Evolutionary conservation across 2,329 filamentous ascomycete species (phyloP), one percentile per base, ranked within the genome.

Genomic region (Pseudopithomyces maydicus): DNA sequence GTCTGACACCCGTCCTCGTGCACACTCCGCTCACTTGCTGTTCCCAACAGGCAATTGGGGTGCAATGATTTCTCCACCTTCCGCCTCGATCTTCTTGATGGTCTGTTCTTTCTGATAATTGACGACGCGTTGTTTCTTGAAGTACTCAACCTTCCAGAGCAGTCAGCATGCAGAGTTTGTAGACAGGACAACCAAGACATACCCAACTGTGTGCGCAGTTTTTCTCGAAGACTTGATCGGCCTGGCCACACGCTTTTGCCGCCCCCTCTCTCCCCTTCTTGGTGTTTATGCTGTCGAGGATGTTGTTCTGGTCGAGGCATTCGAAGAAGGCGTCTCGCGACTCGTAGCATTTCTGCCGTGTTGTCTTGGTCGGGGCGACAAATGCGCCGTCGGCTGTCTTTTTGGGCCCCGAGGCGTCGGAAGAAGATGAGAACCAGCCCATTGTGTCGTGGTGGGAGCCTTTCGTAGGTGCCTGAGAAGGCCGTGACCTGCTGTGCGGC

Each of bases 41-140:
- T 68, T 62, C 15, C 63, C 64, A 26, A 72, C 59, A 17, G 73
- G 71, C 48, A 74, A 57, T 56, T 74, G 72, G 12, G 73, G 73
- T 42, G 73, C 69, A 23, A 63, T 59, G 23, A 74, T 71, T 50
- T 75, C 71, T 52, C 70, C 73, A 12, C 78, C 78, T 71, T 83
- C 70, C 64, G 77, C 74, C 71, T 78, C 75, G 52, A 76, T 73
- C 59, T 62, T 68, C 56, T 74, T 75, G 61, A 76, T 74, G 22
- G 91, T 90, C 78, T 88, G 82, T 71, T 90, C 89, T 78, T 94
- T 92, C 68, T 96, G 90, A 71, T 90, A 85, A 67, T 99, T 95
- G 79, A 96, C 94, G 35, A 98, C 91, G 69, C 95, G 85, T 79
- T 92, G 90, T 78, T 97, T 93, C 82, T 98, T 97, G 80, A 99